Percentiles rank a stretch among this genome's conserved stretches.
phyloP scores from a whole-genome alignment of 2,329 filamentous ascomycete genomes.

The Penicillium polonicum region DNA sequence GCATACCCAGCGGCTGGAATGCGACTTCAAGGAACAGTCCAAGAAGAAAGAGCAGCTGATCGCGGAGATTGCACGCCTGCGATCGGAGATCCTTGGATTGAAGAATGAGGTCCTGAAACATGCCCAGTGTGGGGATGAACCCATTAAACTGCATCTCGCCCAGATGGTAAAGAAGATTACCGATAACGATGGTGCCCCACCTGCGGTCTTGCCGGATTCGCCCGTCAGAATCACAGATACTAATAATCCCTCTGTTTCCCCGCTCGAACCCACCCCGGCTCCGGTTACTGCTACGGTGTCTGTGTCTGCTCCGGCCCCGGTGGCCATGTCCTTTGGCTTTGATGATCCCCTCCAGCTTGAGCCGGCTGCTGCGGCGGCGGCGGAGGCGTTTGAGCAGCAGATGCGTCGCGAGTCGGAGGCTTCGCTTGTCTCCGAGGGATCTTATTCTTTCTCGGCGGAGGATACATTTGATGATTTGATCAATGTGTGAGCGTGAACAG shows the following conservation, averaged over 20 bases:
- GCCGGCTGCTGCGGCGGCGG: slow-evolving; percentile 14
- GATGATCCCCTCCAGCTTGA: slow-evolving; percentile 34
- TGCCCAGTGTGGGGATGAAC: slow-evolving; percentile 39
- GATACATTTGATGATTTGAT: slow-evolving; percentile 36
- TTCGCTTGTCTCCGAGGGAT: slow-evolving; percentile 29
- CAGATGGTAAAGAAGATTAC: slow-evolving; percentile 41
- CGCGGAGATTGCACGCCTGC: slow-evolving; percentile 36
- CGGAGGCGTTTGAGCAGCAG: slow-evolving; percentile 30
- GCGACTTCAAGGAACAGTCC: slow-evolving; percentile 36
- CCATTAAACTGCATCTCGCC: slow-evolving; percentile 38
- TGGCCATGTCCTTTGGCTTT: slow-evolving; percentile 33
- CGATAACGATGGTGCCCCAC: slow-evolving; percentile 21
- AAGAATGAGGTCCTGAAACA: slow-evolving; percentile 44
- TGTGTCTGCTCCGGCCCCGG: background rate
- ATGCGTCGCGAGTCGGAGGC: slow-evolving; percentile 32
- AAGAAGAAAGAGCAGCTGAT: slow-evolving; percentile 35
- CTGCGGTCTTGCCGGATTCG: background rate
- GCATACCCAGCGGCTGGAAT: slow-evolving; percentile 53
- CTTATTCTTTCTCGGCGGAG: slow-evolving; percentile 32
- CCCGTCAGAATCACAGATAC: slow-evolving; percentile 15
- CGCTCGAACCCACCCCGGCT: slow-evolving; percentile 4
- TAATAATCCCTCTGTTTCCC: slow-evolving; percentile 16
- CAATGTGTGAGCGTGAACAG: slow-evolving; percentile 26
- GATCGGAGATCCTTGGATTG: slow-evolving; percentile 38
- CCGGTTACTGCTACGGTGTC: background rate